These are phyloP conservation scores for Psilocybe mexicana DNA, from an alignment of 1,284 basidiomycete species.

Conservation along the genomic window DNA sequence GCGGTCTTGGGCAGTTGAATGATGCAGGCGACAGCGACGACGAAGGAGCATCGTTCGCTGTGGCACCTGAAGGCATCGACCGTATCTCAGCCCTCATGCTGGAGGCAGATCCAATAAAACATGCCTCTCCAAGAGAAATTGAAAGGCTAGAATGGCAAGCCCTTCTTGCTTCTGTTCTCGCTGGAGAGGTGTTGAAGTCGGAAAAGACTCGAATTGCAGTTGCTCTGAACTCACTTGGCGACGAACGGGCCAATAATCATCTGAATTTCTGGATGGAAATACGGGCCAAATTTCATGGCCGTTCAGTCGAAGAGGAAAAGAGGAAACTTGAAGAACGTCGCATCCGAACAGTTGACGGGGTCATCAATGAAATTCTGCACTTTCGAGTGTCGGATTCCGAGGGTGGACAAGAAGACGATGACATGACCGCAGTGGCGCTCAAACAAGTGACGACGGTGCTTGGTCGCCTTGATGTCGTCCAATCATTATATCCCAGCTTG, in stretches of 20 bases:
- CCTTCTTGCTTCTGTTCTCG: conserved; percentile 89
- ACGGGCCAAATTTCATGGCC: conserved; percentile 81
- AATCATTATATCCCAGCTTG: conserved; percentile 85
- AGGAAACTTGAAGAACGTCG: conserved; percentile 82
- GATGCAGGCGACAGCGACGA: conserved; percentile 79
- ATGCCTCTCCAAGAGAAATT: conserved; percentile 68
- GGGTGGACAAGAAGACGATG: conserved; percentile 25
- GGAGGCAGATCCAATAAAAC: conserved; percentile 61
- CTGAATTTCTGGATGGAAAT: conserved; percentile 88
- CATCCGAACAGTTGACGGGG: conserved; percentile 75
- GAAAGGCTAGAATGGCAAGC: conserved; percentile 94
- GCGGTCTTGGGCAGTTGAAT: conserved; percentile 66
- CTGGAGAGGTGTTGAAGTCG: conserved; percentile 89
- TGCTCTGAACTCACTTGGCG: conserved; percentile 63
- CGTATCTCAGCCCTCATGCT: conserved; percentile 52
- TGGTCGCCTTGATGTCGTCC: conserved; percentile 80
- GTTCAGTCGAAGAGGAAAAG: conserved; percentile 82
- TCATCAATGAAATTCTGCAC: conserved; percentile 80
- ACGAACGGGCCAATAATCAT: conserved; percentile 69
- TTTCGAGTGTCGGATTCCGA: conserved; percentile 63
- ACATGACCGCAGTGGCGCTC: conserved; percentile 55
- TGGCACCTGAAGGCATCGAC: conserved; percentile 44
- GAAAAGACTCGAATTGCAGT: conserved; percentile 90
- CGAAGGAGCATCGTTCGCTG: conserved; percentile 52
- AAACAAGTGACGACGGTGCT: conserved; percentile 75